Evolutionary conservation across 2,329 filamentous ascomycete species (phyloP), one percentile per base, ranked within the genome.

Genomic region (Grosmannia penicillata): DNA sequence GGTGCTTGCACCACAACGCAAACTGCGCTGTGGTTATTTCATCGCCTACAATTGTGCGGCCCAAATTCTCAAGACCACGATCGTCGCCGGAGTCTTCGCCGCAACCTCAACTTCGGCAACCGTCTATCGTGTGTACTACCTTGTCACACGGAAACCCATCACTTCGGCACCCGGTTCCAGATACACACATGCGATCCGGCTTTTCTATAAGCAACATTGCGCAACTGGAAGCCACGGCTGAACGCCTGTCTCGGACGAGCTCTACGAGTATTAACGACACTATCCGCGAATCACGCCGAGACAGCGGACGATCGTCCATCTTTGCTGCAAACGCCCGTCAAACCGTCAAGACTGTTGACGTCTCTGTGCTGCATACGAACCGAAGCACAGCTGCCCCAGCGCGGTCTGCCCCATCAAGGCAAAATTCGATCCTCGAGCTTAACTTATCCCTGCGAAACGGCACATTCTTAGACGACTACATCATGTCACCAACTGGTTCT

Each of bases 221-320:
- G 47, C 72, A 77, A 36, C 71, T 87, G 45, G 82, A 89, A 57
- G 76, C 79, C 47, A 78, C 75, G 10, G 82, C 82, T 35, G 81
- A 86, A 57, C 70, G 75, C 46, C 65, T 87, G 55, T 82, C 78
- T 48, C 71, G 72, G 61, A 78, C 75, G 40, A 82, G 77, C 45
- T 83, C 82, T 44, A n/a, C n/a, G n/a, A n/a, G n/a, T n/a, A 81
- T 86, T 51, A 80, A 81, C 49, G 74, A 82, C 61, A 80, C 82
- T 48, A 87, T 86, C 49, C 72, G 79, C 42, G 74, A 79, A 51
- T 65, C 84, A 47, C 76, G 83, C 56, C 65, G 74, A 43, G 79
- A 82, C 52, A 82, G 75, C 52, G 67, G 72, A 44, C 67, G 70
- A 41, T 79, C 76, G 3, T 80, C 75, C 8, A 62, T 76, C 36